Percentiles rank a stretch among this genome's conserved stretches.
phyloP scores from a whole-genome alignment of 176 grass and related monocot genomes.

The Juncus inflexus region DNA sequence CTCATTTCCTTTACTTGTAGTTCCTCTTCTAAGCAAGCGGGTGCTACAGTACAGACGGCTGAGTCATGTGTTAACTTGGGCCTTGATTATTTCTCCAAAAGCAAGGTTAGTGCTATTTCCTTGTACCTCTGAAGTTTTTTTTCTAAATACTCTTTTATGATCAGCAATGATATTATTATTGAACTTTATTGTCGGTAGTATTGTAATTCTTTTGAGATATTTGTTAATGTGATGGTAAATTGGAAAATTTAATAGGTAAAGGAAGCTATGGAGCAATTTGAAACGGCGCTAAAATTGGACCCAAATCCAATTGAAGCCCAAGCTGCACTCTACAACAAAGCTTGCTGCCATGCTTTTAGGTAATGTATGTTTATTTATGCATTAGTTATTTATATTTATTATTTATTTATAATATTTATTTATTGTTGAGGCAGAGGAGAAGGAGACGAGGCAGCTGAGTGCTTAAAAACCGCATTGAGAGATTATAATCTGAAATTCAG shows the following conservation, averaged over 20 bases:
- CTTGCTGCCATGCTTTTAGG: constrained; percentile 97
- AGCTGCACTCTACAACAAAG: constrained; percentile 93
- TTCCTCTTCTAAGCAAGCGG: constrained; percentile 36
- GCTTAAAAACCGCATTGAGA: constrained; percentile 71
- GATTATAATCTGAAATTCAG: constrained; percentile 95
- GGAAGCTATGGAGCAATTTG: constrained; percentile 80
- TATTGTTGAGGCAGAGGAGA: constrained; percentile 73
- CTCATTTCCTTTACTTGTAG: constrained; percentile 39
- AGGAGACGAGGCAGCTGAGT: constrained; percentile 68
- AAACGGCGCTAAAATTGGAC: constrained; percentile 65
- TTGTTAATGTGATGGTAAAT: too few relatives aligned
- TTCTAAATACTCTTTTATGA: not conserved
- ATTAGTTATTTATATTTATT: not conserved
- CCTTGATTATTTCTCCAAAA: constrained; percentile 81
- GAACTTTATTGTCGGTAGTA: not conserved
- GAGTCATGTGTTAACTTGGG: constrained; percentile 85
- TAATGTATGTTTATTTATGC: constrained; percentile 20
- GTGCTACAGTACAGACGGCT: constrained; percentile 33
- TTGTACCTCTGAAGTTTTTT: too few relatives aligned
- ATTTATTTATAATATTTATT: constrained; percentile 24
- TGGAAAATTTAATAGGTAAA: constrained; percentile 43
- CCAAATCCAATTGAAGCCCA: constrained; percentile 78
- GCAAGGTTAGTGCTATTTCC: constrained; percentile 58
- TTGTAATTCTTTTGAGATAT: not conserved
- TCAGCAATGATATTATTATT: not conserved